Evolutionary conservation across 306 rosid species (phyloP), one percentile per base, ranked within the genome.

Genomic region (Rubus parviflorus): DNA sequence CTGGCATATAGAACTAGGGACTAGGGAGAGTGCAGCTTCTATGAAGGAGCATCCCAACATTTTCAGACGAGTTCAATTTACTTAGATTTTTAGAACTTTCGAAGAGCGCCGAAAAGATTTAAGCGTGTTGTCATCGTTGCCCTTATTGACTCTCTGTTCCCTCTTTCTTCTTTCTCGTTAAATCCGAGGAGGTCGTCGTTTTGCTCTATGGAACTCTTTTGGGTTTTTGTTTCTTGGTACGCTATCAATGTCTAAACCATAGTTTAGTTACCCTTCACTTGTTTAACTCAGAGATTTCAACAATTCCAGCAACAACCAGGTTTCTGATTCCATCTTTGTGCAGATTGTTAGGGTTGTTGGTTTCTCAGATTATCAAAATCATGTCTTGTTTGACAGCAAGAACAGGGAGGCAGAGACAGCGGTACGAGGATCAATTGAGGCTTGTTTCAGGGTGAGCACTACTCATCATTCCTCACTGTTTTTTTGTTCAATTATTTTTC

Each of bases 401-500:
- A 75, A 81, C 80, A 12, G 84, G 84, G 35, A 51, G 84, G 54
- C 68, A 81, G 37, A 81, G 69, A 35, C 84, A 81, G 52, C 84
- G 84, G 13, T 81, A 81, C 41, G 73, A 75, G 61, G 84, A 71
- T 62, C 57, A 75, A 19, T 46, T 81, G 70, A 75, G 84, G 77
- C 84, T 81, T 45, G 84, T 81, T 75, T 41, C 84, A 19, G 84
- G 84, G 84, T 81, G 41, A 51, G 73, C 52, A 38, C 65, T 49
- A 25, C 35, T 30, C 35, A 30, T 30, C 35, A 30, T 30, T 30
- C 35, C 35, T 30, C 35, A 30, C 35, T 30, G 2, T 75, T 10
- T 8, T n/a, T 72, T 7, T 62, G 64, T 30, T 12, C 0, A 1
- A 20, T 22, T 45, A 20, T 22, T 45, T 53, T 20, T 23, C 51